These are phyloP conservation scores for Geum urbanum DNA, from an alignment of 306 rosid genomes.

Conservation along the genomic window DNA sequence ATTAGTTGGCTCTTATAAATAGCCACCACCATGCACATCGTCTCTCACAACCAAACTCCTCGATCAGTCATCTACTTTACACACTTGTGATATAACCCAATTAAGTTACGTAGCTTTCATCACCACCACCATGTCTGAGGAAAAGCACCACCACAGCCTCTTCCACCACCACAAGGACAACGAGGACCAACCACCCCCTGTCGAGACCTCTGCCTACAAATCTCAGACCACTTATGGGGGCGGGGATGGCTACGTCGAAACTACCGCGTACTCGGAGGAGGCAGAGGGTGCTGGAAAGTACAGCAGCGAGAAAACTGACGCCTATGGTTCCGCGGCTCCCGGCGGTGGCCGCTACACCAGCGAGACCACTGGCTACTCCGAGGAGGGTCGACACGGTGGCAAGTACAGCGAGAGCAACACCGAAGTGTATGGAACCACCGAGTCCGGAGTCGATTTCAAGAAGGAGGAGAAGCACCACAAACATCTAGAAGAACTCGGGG, in stretches of 20 bases:
- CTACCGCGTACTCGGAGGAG: not conserved
- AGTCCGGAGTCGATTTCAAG: slow-evolving; percentile 37
- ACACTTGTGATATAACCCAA: not conserved
- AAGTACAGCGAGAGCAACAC: slow-evolving; percentile 11
- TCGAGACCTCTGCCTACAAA: slow-evolving; percentile 1
- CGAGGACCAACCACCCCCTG: slow-evolving; percentile 17
- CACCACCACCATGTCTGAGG: slow-evolving; percentile 53
- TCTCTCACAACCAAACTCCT: not conserved
- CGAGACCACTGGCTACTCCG: not conserved
- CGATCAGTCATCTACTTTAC: not conserved
- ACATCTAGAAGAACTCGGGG: slow-evolving; percentile 47
- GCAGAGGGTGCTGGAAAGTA: not conserved
- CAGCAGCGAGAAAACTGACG: not conserved
- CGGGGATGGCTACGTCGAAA: slow-evolving; percentile 4
- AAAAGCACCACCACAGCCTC: slow-evolving; percentile 36
- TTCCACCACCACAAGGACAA: slow-evolving; percentile 55
- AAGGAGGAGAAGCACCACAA: slow-evolving; percentile 76
- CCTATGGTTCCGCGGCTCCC: not conserved
- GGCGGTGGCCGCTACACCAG: slow-evolving; percentile 12
- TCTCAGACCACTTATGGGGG: slow-evolving; percentile 9
- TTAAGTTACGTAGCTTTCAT: not conserved
- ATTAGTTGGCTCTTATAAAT: slow-evolving; percentile 1
- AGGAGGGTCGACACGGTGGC: not conserved
- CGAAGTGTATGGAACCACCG: not conserved
- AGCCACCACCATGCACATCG: slow-evolving; percentile 9